Evolutionary conservation across 108 stramenopile species (phyloP), one percentile per base, ranked within the genome.

Genomic region (Fragilaria crotonensis): DNA sequence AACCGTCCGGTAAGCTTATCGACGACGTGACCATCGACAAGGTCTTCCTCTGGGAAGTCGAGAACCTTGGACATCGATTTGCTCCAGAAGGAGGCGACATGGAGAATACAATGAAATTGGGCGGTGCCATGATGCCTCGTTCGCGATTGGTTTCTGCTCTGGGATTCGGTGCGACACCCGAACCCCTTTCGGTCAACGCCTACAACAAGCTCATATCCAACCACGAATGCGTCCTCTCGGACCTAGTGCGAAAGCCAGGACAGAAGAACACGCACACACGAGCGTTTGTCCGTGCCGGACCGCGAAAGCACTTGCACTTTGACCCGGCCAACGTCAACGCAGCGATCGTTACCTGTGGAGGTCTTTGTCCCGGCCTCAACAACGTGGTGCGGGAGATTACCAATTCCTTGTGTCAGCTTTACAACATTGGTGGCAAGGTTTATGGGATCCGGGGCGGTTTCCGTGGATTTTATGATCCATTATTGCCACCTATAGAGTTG

Each of bases 341-440:
- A 0, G 97, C 95, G 21, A 96, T 99, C 71, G 95, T 99, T 2
- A 99, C 98, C 2, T 97, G 97, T 74, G 98, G 98, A 32, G 96
- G 94, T 5, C 59, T 97, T 32, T 96, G 96, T 52, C 98, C 98
- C 3, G 98, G 98, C 5, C 70, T 99, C 30, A 99, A 99, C 75
- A 95, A 95, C 77, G 94, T 97, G 28, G 80, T 99, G 60, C 81
- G 95, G 19, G 94, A 97, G 66, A 77, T 99, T 28, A 89, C 89
- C 23, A 76, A 86, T 25, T 75, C 91, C 9, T 58, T 97, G 17
- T 66, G 61, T 58, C 67, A 76, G 21, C 33, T 86, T 32, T 97
- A 98, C 62, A 90, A 80, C 5, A 93, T 90, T 53, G 60, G 70
- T 18, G 84, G 96, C 25, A 92, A 79, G 46, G 83, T 95, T 7